A percentile compares a stretch with the other conserved stretches of the same genome.
Conservation (phyloP, 2,329 filamentous ascomycete species). For the Alternaria metachromatica region DNA sequence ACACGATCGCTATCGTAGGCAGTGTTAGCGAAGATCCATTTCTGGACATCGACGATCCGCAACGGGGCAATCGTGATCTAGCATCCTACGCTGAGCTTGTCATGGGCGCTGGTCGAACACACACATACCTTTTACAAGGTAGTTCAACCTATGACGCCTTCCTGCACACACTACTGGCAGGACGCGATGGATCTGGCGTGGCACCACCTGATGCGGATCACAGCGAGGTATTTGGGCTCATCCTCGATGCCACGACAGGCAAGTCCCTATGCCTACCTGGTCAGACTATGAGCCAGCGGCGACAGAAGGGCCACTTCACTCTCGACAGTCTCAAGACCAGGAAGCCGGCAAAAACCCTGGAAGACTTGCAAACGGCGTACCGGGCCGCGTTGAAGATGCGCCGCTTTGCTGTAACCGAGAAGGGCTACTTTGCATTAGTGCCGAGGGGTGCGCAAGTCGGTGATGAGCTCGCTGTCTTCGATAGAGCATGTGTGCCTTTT, state of each 20-base stretch:
- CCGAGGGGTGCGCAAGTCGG: slow-evolving; percentile 21
- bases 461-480: slow-evolving; percentile 27
- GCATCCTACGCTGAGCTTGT: slow-evolving; percentile 17
- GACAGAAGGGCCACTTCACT: slow-evolving; percentile 28
- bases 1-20: slow-evolving; percentile 19
- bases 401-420: slow-evolving; percentile 28
- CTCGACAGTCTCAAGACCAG: slow-evolving; percentile 25
- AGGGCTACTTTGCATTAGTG: slow-evolving; percentile 31
- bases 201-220: slow-evolving; percentile 21
- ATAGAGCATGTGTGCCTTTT: slow-evolving; percentile 29
- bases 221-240: slow-evolving; percentile 31
- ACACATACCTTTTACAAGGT: slow-evolving; percentile 9
- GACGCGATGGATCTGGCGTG: slow-evolving; percentile 23
- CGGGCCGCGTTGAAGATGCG: slow-evolving; percentile 26
- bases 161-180: slow-evolving; percentile 27
- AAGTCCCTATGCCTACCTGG: slow-evolving; percentile 22
- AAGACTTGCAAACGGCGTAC: slow-evolving; percentile 22
- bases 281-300: slow-evolving; percentile 27
- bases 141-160: slow-evolving; percentile 30
- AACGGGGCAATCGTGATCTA: slow-evolving; percentile 7
- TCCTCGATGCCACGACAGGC: slow-evolving; percentile 25
- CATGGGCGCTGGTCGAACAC: background rate
- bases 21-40: slow-evolving; percentile 7
- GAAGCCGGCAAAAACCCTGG: slow-evolving; percentile 19
- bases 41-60: slow-evolving; percentile 21